Evolutionary conservation across 352 stramenopile genomes (phyloP).

Genomic region (Globisporangium sylvaticum): DNA sequence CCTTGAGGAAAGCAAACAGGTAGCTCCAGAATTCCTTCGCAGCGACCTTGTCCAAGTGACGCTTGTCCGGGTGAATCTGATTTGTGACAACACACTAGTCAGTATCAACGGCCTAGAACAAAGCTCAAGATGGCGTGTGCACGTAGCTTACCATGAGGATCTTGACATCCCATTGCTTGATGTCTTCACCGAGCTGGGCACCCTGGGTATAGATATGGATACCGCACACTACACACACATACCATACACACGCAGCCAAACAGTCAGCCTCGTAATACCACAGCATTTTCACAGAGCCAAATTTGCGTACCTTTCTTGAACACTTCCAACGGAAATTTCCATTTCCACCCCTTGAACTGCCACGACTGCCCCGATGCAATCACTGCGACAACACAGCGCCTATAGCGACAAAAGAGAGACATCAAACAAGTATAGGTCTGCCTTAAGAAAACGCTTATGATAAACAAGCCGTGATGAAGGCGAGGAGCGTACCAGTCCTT

Average conservation of each 20-base stretch:
- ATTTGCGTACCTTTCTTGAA: constrained; percentile 89
- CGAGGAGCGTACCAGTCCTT: constrained; percentile 78
- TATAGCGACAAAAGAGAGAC: constrained; percentile 15
- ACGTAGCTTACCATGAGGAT: constrained; percentile 69
- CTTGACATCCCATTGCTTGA: constrained; percentile 90
- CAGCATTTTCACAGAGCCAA: too few species aligned
- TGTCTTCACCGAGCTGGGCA: constrained; percentile 69
- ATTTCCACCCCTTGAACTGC: constrained; percentile 94
- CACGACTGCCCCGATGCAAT: constrained; percentile 87
- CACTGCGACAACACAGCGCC: constrained; percentile 86
- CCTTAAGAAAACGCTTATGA: neutral
- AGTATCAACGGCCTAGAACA: neutral
- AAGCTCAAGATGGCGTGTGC: neutral
- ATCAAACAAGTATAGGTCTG: neutral
- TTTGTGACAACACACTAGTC: neutral
- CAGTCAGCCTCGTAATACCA: too few species aligned
- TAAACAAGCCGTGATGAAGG: neutral
- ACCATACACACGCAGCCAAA: too few species aligned
- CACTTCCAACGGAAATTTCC: constrained; percentile 87
- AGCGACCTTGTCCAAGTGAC: constrained; percentile 88
- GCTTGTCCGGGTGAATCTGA: constrained; percentile 88
- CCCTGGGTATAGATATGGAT: constrained; percentile 86
- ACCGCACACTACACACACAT: constrained; percentile 51
- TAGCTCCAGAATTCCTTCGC: constrained; percentile 90
- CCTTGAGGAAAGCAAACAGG: constrained; percentile 84